phyloP scores from a whole-genome alignment of 768 basidiomycete genomes.

The Boletus reticuloceps region DNA sequence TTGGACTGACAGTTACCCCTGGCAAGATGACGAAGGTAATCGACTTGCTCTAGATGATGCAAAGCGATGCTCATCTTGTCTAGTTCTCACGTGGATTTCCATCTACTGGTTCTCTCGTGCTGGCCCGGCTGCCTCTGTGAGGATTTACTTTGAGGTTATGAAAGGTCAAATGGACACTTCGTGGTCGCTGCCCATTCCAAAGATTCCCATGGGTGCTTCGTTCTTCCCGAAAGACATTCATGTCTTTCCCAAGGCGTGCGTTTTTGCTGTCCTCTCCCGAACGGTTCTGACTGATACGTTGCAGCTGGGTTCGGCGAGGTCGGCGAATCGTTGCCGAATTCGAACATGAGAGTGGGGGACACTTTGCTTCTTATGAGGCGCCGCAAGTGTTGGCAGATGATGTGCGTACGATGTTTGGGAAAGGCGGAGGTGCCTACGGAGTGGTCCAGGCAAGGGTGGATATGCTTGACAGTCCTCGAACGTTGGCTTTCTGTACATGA shows the following conservation, averaged over 20 bases:
- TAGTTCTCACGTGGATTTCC: slow-evolving; percentile 59
- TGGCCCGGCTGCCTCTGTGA: slow-evolving; percentile 52
- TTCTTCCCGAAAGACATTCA: slow-evolving; percentile 50
- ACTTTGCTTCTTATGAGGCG: slow-evolving; percentile 55
- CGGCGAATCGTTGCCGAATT: slow-evolving; percentile 46
- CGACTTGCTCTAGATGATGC: neutral
- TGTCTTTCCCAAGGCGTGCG: slow-evolving; percentile 36
- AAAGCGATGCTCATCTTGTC: neutral
- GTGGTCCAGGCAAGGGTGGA: slow-evolving; percentile 46
- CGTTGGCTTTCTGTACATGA: neutral
- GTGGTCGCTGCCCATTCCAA: neutral
- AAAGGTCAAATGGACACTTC: neutral
- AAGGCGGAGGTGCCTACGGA: slow-evolving; percentile 46
- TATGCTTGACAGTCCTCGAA: slow-evolving; percentile 27
- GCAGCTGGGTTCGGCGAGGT: slow-evolving; percentile 41
- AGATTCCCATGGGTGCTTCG: slow-evolving; percentile 46
- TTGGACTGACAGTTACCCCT: slow-evolving; percentile 51
- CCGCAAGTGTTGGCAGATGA: slow-evolving; percentile 49
- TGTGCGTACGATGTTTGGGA: slow-evolving; percentile 55
- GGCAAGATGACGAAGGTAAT: slow-evolving; percentile 55
- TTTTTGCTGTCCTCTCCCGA: slow-evolving; percentile 1
- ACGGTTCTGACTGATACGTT: neutral
- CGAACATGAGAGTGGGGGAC: slow-evolving; percentile 51
- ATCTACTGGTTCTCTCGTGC: slow-evolving; percentile 58
- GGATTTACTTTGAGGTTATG: slow-evolving; percentile 56